Evolutionary conservation across 2,329 filamentous ascomycete genomes (phyloP).

Genomic region (Coccinonectria pachysandricola): DNA sequence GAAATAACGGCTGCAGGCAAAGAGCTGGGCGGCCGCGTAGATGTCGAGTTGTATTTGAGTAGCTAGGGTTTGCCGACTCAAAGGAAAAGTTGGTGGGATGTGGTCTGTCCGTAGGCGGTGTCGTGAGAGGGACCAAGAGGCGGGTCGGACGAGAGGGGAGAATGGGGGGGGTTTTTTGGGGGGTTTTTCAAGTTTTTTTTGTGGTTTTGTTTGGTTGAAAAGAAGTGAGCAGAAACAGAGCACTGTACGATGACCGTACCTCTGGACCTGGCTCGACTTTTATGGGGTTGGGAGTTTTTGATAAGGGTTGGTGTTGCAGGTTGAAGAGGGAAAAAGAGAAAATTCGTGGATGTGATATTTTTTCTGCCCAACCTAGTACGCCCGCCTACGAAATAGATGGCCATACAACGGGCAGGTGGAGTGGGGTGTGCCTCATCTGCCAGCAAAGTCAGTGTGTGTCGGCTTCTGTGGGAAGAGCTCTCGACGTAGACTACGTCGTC

Average conservation of each 20-base stretch:
- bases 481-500: too few relatives aligned
- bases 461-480: too few relatives aligned
- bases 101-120: conserved; percentile 19
- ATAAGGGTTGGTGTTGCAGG: conserved; percentile 41
- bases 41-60: conserved; percentile 17
- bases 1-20: conserved; percentile 21
- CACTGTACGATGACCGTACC: conserved; percentile 49
- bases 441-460: too few relatives aligned
- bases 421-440: conserved; percentile 12
- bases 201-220: conserved; percentile 40
- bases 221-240: conserved; percentile 50
- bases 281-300: conserved; percentile 32
- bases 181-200: conserved; percentile 52
- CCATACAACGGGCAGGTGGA: conserved; percentile 10
- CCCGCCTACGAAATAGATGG: conserved; percentile 15
- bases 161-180: conserved; percentile 44
- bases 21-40: conserved; percentile 15
- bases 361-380: conserved; percentile 24
- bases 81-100: conserved; percentile 9
- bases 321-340: conserved; percentile 33
- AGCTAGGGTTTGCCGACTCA: conserved; percentile 13
- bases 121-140: conserved; percentile 21
- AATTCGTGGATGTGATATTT: conserved; percentile 26
- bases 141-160: conserved; percentile 11
- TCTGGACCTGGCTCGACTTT: conserved; percentile 40